Base-by-base conservation (phyloP, 495 filamentous ascomycete genomes). In the Aspergillus cavernicola region DNA sequence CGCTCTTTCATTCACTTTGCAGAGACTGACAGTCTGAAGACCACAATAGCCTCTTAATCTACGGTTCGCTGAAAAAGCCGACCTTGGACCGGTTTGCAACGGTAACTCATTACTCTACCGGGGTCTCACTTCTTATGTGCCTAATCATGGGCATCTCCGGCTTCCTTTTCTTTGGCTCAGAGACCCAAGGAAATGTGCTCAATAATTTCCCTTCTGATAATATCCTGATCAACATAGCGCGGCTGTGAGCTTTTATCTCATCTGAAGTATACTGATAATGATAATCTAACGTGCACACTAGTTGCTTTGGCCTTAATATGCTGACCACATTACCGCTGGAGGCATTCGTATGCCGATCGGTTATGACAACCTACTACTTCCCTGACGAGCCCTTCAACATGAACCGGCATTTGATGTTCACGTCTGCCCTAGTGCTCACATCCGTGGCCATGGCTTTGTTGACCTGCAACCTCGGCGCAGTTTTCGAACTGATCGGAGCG, bases 301-400 rank as follows among this genome's bases (percentile, higher is more conserved):
- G 67, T 59, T 96, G 90, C 66, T 96, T 98, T 59, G 93, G 95
- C 4, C 72, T 97, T 50, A 98, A 98, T 74, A 98, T 98, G 93
- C 82, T 98, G 55, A 97, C 93, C 6, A 98, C 93, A 2, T 74
- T 98, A 38, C 93, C 93, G 3, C 82, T 98, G 32, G 93, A 98
- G 73, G 89, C 90, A 7, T 98, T 98, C 67, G 93, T 98, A 38
- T 97, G 95, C 68, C 84, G 93, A 51, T 92, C 96, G 66, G 93
- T 97, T 36, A 95, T 97, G 87, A 80, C 87, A 29, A 92, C 88
- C 41, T 98, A 96, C 72, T 98, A 84, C 71, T 96, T 90, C 69
- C 88, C 85, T 1, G 70, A 80, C 56, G 85, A 91, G 56, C 86
- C 86, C 0, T 91, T 88, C 68, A 87, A 88, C 62, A 82, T 89